Conservation (phyloP, 306 rosid genomes). For the Fragaria ananassa region DNA sequence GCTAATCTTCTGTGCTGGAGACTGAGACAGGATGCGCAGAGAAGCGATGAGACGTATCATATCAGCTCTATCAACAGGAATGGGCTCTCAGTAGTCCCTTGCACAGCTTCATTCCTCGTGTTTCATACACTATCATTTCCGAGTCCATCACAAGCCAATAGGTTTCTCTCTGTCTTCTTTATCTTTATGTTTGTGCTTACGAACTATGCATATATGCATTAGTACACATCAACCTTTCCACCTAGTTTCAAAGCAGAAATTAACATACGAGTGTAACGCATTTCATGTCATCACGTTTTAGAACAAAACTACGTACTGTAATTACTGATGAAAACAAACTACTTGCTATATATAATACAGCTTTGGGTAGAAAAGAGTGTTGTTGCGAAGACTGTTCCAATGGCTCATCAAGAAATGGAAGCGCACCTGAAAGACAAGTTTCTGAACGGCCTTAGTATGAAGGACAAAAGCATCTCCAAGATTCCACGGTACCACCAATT, state of each 20-base stretch:
- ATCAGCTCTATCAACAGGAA: background rate
- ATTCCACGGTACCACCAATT: slow-evolving; percentile 6
- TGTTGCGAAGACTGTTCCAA: background rate
- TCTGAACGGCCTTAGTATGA: background rate
- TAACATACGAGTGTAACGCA: background rate
- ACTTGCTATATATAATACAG: background rate
- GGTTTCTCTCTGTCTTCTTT: background rate
- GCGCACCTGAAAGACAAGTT: background rate
- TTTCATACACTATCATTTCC: background rate
- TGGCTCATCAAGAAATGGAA: slow-evolving; percentile 20
- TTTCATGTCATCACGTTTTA: background rate
- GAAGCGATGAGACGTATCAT: background rate
- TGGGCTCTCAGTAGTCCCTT: background rate
- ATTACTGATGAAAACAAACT: background rate
- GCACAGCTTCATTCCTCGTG: background rate
- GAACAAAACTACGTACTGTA: background rate
- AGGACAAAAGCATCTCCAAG: background rate
- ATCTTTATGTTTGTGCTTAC: background rate
- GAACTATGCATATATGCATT: background rate
- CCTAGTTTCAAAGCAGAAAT: background rate
- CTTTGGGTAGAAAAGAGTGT: background rate
- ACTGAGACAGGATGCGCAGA: background rate
- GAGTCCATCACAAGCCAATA: background rate
- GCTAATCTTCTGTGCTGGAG: background rate
- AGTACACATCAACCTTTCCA: background rate